A percentile compares a stretch with the other conserved stretches of the same genome.
Conservation (phyloP, 75 land plant genomes). For the Selaginella moellendorffii region DNA sequence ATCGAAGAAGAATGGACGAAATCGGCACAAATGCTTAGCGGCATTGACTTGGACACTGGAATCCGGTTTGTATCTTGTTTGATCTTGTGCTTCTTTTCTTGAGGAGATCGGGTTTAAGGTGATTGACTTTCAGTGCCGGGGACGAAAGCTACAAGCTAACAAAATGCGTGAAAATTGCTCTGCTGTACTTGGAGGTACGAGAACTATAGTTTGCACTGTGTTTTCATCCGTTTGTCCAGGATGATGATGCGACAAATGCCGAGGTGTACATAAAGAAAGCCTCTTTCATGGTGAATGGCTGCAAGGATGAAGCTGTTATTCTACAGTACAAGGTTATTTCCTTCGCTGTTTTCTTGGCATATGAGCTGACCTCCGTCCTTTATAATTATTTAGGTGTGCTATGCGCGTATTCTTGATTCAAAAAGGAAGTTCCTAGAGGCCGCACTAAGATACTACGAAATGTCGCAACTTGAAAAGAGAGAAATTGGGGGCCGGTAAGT, state of each 20-base stretch:
- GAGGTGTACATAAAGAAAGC: slow-evolving; percentile 92
- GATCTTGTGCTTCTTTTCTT: slow-evolving; percentile 1
- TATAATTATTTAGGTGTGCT: slow-evolving; percentile 59
- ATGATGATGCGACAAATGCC: slow-evolving; percentile 98
- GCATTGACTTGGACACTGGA: slow-evolving; percentile 89
- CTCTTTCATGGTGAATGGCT: slow-evolving; percentile 83
- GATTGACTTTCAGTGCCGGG: slow-evolving; percentile 40
- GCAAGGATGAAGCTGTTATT: slow-evolving; percentile 85
- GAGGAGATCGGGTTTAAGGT: too few relatives aligned
- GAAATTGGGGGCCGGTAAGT: slow-evolving; percentile 92
- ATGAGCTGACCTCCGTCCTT: neutral
- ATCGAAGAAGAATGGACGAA: slow-evolving; percentile 92
- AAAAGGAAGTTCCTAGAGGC: slow-evolving; percentile 98
- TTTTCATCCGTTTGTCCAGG: slow-evolving; percentile 28
- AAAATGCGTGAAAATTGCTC: slow-evolving; percentile 96
- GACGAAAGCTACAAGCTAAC: slow-evolving; percentile 81
- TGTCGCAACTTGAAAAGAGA: slow-evolving; percentile 90
- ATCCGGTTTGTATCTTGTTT: slow-evolving; percentile 40
- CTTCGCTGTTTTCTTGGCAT: neutral
- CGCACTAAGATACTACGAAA: slow-evolving; percentile 90
- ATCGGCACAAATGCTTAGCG: slow-evolving; percentile 99
- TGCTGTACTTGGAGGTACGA: slow-evolving; percentile 91
- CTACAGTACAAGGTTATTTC: slow-evolving; percentile 75
- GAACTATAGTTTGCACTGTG: neutral
- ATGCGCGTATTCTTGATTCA: slow-evolving; percentile 86